Percentiles rank a stretch among this genome's conserved stretches.
Evolutionary conservation across 2,329 filamentous ascomycete genomes (phyloP).

Genomic region (Monascus ruber): DNA sequence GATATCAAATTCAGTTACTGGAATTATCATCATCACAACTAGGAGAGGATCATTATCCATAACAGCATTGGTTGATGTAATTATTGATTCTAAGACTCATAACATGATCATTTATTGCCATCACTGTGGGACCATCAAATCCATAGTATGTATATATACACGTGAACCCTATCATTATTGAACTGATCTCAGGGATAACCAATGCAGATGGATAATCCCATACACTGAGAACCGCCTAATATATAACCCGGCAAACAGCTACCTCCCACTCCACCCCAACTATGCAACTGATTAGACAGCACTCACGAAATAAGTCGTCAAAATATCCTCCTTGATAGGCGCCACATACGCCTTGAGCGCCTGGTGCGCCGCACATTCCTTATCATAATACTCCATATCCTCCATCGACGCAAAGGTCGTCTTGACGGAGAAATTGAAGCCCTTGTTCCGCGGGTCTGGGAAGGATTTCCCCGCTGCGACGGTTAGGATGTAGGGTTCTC

Average conservation of each 20-base stretch:
- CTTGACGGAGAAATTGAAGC: constrained; percentile 53
- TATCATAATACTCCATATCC: constrained; percentile 62
- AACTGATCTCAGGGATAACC: no score
- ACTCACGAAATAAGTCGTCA: constrained; percentile 28
- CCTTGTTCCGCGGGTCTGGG: constrained; percentile 50
- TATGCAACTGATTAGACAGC: constrained; percentile 12
- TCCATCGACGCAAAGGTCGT: constrained; percentile 53
- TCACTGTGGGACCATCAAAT: no score
- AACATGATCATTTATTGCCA: no score
- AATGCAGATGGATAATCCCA: no score
- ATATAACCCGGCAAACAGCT: background rate
- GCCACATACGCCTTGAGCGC: constrained; percentile 30
- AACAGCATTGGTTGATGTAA: no score
- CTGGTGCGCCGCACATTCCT: constrained; percentile 44
- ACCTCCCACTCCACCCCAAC: background rate
- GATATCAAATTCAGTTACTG: no score
- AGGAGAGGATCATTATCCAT: no score
- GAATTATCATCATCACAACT: no score
- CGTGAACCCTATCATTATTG: no score
- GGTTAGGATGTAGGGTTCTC: constrained; percentile 57
- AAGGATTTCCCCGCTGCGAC: constrained; percentile 44
- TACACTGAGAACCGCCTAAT: background rate
- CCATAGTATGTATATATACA: no score
- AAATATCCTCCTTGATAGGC: constrained; percentile 23
- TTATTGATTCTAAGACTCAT: no score